Evolutionary conservation across 2,329 filamentous ascomycete genomes (phyloP).

Genomic region (Basipetospora chlamydospora): DNA sequence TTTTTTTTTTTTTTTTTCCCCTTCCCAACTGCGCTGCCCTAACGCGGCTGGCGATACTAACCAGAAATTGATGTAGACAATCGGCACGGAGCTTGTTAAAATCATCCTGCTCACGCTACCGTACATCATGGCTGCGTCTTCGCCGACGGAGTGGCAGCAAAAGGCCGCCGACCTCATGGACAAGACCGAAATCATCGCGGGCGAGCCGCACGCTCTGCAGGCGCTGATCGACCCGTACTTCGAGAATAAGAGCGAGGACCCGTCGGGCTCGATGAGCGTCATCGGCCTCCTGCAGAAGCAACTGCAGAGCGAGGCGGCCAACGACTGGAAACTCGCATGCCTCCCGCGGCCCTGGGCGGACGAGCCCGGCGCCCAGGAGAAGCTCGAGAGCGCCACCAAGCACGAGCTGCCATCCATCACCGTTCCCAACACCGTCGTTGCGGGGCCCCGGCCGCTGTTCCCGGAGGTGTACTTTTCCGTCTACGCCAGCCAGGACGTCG

Average conservation of each 20-base stretch:
- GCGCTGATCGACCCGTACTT: slow-evolving; percentile 75
- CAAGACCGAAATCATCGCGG: slow-evolving; percentile 89
- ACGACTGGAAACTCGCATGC: slow-evolving; percentile 59
- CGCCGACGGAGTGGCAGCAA: slow-evolving; percentile 53
- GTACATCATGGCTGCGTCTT: slow-evolving; percentile 61
- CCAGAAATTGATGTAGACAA: no score
- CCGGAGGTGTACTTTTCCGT: slow-evolving; percentile 92
- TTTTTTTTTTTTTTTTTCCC: neutral
- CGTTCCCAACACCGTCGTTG: slow-evolving; percentile 60
- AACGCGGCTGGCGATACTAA: no score
- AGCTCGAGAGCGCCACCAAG: slow-evolving; percentile 47
- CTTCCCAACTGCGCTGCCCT: no score
- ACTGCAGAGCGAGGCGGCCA: slow-evolving; percentile 60
- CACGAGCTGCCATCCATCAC: slow-evolving; percentile 63
- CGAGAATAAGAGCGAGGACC: slow-evolving; percentile 44
- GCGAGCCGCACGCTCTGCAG: slow-evolving; percentile 74
- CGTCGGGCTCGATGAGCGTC: slow-evolving; percentile 50
- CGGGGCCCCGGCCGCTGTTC: slow-evolving; percentile 65
- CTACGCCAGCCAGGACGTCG: slow-evolving; percentile 72
- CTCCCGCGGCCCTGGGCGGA: slow-evolving; percentile 55
- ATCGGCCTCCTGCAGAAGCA: slow-evolving; percentile 77
- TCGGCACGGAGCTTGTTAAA: slow-evolving; percentile 80
- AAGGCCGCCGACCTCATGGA: slow-evolving; percentile 70
- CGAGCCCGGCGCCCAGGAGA: slow-evolving; percentile 45
- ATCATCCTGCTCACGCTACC: slow-evolving; percentile 91